Evolutionary conservation across 257 asterid genomes (phyloP), one percentile per base, ranked within the genome.

Genomic region (Solanum microdontum): DNA sequence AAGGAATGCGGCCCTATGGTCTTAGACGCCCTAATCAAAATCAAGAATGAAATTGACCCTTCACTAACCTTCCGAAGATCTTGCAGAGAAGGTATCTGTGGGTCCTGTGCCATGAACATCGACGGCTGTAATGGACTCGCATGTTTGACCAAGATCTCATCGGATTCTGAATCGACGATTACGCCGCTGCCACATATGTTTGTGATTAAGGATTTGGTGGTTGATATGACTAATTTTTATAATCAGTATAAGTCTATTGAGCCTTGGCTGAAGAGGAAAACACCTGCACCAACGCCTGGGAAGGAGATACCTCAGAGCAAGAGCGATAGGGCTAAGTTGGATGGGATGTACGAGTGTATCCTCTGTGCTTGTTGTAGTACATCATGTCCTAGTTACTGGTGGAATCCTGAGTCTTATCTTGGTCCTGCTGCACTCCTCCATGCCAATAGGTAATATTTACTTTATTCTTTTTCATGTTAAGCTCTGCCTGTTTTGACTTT

Each of bases 381-480:
- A 40, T 93, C 98, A 28, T 97, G 98, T 89, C 98, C 98, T 11
- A 97, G 99, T 88, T 97, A 97, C 88, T 95, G 99, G 98, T 97
- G 99, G 99, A 95, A 95, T 87, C 98, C 99, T 17, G 99, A 97
- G 91, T 89, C 97, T 34, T 95, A 97, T 92, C 92, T 94, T 89
- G 99, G 99, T 24, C 98, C 98, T 0, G 98, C 98, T 23, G 97
- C 98, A 48, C 98, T 97, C 84, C 94, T 97, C 85, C 99, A 97
- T 24, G 98, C 99, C 73, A 97, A 97, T 68, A 88, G 99, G 99
- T 96, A 86, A 14, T 66, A 1, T 76, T 75, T 39, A 39, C 9
- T 12, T 69, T 3, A 32, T 45, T 19, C 39, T 21, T n/a, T n/a
- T 24, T 24, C 34, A 11, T 66, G 73, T 24, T 26, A 11, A 66